Conservation (phyloP, 1,284 basidiomycete species). For the Bondarzewia mesenterica region DNA sequence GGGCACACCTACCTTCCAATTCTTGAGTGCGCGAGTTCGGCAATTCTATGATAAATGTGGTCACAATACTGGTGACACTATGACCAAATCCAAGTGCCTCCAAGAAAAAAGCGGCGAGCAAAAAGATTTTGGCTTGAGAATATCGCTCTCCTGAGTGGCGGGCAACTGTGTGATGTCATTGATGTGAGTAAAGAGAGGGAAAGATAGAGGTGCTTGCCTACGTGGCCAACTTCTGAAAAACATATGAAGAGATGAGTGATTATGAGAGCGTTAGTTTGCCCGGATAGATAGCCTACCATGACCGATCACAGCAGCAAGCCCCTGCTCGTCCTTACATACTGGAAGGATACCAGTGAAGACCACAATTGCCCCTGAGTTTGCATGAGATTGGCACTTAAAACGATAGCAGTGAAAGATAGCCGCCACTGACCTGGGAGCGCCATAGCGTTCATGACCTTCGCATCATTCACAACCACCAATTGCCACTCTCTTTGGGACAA, state of each 20-base stretch:
- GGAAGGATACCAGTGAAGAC: slow-evolving; percentile 90
- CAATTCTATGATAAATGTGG: slow-evolving; percentile 59
- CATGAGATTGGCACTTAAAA: neutral
- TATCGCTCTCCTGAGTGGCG: slow-evolving; percentile 71
- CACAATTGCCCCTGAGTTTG: slow-evolving; percentile 63
- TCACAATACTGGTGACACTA: slow-evolving; percentile 48
- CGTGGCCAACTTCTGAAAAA: slow-evolving; percentile 76
- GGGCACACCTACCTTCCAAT: slow-evolving; percentile 52
- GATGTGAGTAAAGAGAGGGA: neutral
- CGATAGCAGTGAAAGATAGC: neutral
- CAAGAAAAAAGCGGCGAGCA: slow-evolving; percentile 34
- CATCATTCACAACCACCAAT: slow-evolving; percentile 77
- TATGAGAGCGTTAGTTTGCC: too few species aligned
- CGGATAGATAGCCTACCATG: slow-evolving; percentile 52
- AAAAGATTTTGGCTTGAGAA: slow-evolving; percentile 45
- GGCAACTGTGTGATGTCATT: slow-evolving; percentile 44
- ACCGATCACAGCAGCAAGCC: slow-evolving; percentile 80
- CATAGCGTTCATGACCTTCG: slow-evolving; percentile 71
- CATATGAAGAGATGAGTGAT: neutral
- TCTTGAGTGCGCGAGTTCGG: slow-evolving; percentile 84
- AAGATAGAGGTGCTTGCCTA: slow-evolving; percentile 35
- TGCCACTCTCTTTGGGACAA: slow-evolving; percentile 50
- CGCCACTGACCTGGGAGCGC: slow-evolving; percentile 65
- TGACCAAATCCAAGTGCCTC: slow-evolving; percentile 23
- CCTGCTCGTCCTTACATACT: slow-evolving; percentile 70